Conservation (phyloP, 495 filamentous ascomycete species). For the Bathelium albidoporum region DNA sequence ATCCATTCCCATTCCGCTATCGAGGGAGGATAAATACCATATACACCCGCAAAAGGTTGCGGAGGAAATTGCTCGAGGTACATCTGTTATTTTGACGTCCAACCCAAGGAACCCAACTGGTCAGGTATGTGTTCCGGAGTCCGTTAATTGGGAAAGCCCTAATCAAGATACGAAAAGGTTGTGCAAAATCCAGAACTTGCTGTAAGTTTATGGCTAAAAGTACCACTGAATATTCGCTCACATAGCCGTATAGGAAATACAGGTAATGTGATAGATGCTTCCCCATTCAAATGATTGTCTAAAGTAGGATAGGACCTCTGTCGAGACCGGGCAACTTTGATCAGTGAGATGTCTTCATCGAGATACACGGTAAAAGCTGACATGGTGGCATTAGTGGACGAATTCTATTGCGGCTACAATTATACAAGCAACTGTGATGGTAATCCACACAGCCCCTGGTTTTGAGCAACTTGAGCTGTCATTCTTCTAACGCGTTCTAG, state of each 20-base stretch:
- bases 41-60: slow-evolving; percentile 82
- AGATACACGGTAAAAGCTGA: background rate
- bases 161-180: slow-evolving; percentile 39
- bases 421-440: slow-evolving; percentile 76
- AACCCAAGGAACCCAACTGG: slow-evolving; percentile 97
- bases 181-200: slow-evolving; percentile 70
- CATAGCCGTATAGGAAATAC: background rate
- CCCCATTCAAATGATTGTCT: background rate
- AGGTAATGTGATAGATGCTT: background rate
- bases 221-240: background rate
- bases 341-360: slow-evolving; percentile 32
- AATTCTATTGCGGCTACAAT: slow-evolving; percentile 86
- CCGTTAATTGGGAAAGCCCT: background rate
- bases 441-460: background rate
- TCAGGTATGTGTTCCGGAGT: background rate
- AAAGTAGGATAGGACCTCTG: slow-evolving; percentile 60
- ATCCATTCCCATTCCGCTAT: slow-evolving; percentile 77
- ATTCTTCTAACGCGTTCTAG: background rate
- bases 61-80: slow-evolving; percentile 24
- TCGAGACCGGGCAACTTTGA: slow-evolving; percentile 77
- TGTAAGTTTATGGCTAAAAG: slow-evolving; percentile 41
- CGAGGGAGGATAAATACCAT: slow-evolving; percentile 74
- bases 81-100: slow-evolving; percentile 76
- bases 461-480: too few species aligned
- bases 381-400: slow-evolving; percentile 46